phyloP scores from a whole-genome alignment of 495 filamentous ascomycete genomes.

The Lophiotrema nucula region DNA sequence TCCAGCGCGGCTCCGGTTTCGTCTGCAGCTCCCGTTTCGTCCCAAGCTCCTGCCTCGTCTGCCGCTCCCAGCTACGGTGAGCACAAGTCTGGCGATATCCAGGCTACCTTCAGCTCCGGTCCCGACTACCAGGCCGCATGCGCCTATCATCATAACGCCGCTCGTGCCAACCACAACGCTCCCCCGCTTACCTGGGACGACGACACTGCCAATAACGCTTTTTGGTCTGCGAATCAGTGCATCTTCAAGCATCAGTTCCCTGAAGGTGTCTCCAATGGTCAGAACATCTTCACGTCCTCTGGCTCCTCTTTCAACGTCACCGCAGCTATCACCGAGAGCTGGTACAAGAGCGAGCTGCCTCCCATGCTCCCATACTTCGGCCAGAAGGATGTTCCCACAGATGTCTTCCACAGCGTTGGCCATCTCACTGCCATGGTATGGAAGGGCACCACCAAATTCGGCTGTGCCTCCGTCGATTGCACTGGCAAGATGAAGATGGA shows the following conservation, averaged over 20 bases:
- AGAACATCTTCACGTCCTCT: slow-evolving; percentile 54
- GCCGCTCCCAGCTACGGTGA: slow-evolving; percentile 2
- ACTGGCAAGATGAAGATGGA: slow-evolving; percentile 43
- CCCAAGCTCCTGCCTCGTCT: slow-evolving; percentile 15
- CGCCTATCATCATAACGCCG: slow-evolving; percentile 77
- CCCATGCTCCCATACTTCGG: slow-evolving; percentile 51
- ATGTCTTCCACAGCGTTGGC: slow-evolving; percentile 69
- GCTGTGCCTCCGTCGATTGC: slow-evolving; percentile 67
- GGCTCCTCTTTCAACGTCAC: slow-evolving; percentile 49
- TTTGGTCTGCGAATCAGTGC: slow-evolving; percentile 54
- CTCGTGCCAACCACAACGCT: slow-evolving; percentile 80
- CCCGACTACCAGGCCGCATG: slow-evolving; percentile 49
- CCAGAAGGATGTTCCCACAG: slow-evolving; percentile 41
- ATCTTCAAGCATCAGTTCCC: slow-evolving; percentile 58
- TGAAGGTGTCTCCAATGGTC: slow-evolving; percentile 69
- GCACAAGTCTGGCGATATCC: slow-evolving; percentile 16
- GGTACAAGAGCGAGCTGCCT: slow-evolving; percentile 78
- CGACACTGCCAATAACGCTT: slow-evolving; percentile 62
- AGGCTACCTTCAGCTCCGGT: slow-evolving; percentile 12
- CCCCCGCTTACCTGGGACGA: slow-evolving; percentile 61
- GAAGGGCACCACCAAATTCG: slow-evolving; percentile 67
- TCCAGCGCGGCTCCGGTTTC: neutral
- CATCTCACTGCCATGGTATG: slow-evolving; percentile 93
- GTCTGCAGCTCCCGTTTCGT: neutral
- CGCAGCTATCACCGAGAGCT: slow-evolving; percentile 67